Percentiles rank a stretch among this genome's conserved stretches.
These are phyloP conservation scores for Moricandia arvensis DNA, from an alignment of 345 rosid species.

Conservation along the genomic window DNA sequence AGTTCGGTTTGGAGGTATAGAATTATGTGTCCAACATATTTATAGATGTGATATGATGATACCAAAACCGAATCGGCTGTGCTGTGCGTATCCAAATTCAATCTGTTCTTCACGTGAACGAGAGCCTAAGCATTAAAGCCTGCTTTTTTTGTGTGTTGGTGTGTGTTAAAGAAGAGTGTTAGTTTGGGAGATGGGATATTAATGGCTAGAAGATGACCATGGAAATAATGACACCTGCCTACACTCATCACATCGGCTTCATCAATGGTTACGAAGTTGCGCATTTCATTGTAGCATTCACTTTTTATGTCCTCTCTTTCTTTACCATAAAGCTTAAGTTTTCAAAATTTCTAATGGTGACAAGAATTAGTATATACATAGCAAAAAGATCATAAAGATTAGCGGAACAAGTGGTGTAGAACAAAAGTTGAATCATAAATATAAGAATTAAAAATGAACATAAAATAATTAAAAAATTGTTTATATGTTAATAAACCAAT, in stretches of 20 bases:
- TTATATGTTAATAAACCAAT: no score
- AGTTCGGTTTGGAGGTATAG: conserved; percentile 11
- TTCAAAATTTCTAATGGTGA: neutral
- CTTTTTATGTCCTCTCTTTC: neutral
- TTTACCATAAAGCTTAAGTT: neutral
- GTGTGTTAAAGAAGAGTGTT: conserved; percentile 17
- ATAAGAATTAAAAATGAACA: no score
- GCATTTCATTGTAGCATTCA: neutral
- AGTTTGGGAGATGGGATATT: conserved; percentile 35
- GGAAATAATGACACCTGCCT: conserved; percentile 13
- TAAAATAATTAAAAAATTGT: no score
- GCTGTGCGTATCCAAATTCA: conserved; percentile 1
- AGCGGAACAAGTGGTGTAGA: neutral
- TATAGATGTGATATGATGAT: no score
- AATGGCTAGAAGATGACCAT: conserved; percentile 24
- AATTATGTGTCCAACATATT: neutral
- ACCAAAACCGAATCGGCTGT: neutral
- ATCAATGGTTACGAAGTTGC: neutral
- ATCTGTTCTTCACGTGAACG: conserved; percentile 1
- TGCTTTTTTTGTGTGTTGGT: neutral
- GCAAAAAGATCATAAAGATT: neutral
- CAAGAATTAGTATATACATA: neutral
- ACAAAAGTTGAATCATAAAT: neutral
- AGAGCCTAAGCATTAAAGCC: conserved; percentile 17
- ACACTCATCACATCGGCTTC: neutral